phyloP scores from a whole-genome alignment of 108 stramenopile genomes.

The Cyclotella sp. region DNA sequence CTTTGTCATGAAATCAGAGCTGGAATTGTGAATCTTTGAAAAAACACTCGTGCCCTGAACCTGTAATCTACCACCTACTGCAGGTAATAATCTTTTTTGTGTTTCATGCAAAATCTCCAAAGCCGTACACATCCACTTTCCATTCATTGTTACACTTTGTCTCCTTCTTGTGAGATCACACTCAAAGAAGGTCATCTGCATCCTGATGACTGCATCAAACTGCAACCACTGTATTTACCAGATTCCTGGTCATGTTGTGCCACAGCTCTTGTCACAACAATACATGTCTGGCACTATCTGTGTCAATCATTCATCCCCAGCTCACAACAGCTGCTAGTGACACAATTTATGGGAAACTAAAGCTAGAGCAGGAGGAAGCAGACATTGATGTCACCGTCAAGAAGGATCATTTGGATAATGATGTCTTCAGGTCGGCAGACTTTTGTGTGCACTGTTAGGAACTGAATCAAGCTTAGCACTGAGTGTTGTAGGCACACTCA shows the following conservation, averaged over 20 bases:
- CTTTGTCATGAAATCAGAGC: too few relatives aligned
- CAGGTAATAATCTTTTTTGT: neutral
- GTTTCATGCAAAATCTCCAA: neutral
- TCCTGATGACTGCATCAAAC: slow-evolving; percentile 49
- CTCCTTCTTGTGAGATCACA: too few relatives aligned
- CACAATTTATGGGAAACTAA: slow-evolving; percentile 33
- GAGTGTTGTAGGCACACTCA: slow-evolving; percentile 68
- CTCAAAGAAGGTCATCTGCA: slow-evolving; percentile 21
- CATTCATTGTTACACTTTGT: too few relatives aligned
- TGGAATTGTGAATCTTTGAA: neutral
- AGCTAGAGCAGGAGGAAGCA: slow-evolving; percentile 27
- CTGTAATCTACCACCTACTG: neutral
- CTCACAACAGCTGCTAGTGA: too few relatives aligned
- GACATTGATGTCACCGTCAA: slow-evolving; percentile 32
- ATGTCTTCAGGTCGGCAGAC: slow-evolving; percentile 32
- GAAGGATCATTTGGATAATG: slow-evolving; percentile 45
- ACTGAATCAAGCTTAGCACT: slow-evolving; percentile 16
- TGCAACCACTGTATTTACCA: slow-evolving; percentile 43
- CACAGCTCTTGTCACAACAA: neutral
- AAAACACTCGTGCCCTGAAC: neutral
- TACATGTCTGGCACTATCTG: slow-evolving; percentile 50
- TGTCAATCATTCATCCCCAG: slow-evolving; percentile 39
- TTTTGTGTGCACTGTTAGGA: slow-evolving; percentile 3
- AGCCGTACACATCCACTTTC: neutral
- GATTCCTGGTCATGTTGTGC: slow-evolving; percentile 42